Percentiles rank a stretch among this genome's conserved stretches.
phyloP scores from a whole-genome alignment of 345 rosid species.

The Firmiana major region DNA sequence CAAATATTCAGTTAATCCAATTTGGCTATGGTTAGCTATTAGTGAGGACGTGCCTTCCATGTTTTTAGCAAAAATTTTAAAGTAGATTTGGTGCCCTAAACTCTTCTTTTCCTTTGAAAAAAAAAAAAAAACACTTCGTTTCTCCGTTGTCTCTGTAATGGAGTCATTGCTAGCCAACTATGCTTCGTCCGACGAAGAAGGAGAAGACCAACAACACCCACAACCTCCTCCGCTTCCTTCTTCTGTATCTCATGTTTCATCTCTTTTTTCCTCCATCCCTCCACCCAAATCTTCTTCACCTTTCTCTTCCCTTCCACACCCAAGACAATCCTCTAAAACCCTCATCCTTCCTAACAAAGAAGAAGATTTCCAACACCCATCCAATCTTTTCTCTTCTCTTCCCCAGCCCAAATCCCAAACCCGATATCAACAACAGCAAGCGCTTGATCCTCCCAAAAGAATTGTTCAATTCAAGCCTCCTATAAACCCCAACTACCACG shows the following conservation, averaged over 20 bases:
- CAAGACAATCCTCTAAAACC: conserved; percentile 26
- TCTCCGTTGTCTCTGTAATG: conserved; percentile 36
- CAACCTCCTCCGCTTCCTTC: conserved; percentile 4
- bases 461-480: conserved; percentile 76
- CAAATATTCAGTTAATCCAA: too few species aligned
- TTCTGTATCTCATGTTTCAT: neutral
- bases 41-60: too few species aligned
- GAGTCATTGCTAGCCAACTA: conserved; percentile 76
- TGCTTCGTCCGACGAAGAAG: conserved; percentile 85
- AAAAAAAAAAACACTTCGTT: too few species aligned
- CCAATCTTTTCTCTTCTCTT: conserved; percentile 40
- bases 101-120: too few species aligned
- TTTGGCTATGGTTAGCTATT: too few species aligned
- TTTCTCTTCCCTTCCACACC: conserved; percentile 52
- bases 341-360: conserved; percentile 13
- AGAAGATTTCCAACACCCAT: conserved; percentile 14
- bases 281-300: conserved; percentile 31
- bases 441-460: conserved; percentile 31
- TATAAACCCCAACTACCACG: conserved; percentile 25
- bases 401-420: conserved; percentile 46
- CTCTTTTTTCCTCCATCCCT: conserved; percentile 25
- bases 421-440: neutral
- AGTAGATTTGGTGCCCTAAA: too few species aligned
- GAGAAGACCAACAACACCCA: conserved; percentile 39
- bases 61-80: too few species aligned